Conservation (phyloP, 2,329 filamentous ascomycete genomes). For the Calonectria pauciramosa region DNA sequence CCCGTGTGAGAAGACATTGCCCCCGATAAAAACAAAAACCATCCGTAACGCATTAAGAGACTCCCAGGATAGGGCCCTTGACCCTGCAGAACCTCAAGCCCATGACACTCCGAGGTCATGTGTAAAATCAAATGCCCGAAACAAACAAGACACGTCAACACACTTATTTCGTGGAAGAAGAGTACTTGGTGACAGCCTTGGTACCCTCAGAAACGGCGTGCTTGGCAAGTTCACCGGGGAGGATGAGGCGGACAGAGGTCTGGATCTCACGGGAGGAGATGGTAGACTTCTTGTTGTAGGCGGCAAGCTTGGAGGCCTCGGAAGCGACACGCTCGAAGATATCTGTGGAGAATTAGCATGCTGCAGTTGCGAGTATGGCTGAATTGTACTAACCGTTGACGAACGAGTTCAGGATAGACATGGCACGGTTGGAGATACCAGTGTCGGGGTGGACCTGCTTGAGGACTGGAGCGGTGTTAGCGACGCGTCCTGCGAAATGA, state of each 20-base stretch:
- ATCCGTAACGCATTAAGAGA: constrained; percentile 83
- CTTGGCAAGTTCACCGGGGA: constrained; percentile 98
- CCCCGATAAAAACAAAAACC: constrained; percentile 75
- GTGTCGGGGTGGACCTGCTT: constrained; percentile 99
- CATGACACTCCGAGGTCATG: constrained; percentile 72
- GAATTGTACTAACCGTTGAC: constrained; percentile 83
- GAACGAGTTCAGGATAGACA: constrained; percentile 99
- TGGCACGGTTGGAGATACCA: constrained; percentile 99
- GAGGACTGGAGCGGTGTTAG: constrained; percentile 75
- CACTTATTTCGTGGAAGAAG: constrained; percentile 97
- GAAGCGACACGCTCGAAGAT: constrained; percentile 99
- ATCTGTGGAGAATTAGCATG: constrained; percentile 66
- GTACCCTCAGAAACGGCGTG: constrained; percentile 99
- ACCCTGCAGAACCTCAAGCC: constrained; percentile 63
- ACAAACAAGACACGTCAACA: constrained; percentile 70
- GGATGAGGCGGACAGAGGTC: constrained; percentile 97
- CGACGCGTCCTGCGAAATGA: constrained; percentile 27
- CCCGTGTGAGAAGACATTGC: constrained; percentile 77
- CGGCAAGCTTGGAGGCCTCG: constrained; percentile 98
- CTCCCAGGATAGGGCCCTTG: constrained; percentile 54
- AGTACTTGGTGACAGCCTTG: constrained; percentile 99
- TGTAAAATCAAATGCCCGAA: constrained; percentile 68
- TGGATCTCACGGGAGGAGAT: constrained; percentile 99
- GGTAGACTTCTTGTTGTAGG: constrained; percentile 99
- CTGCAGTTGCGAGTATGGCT: neutral